Evolutionary conservation across 768 basidiomycete genomes (phyloP).

Genomic region (Termitomyces titanicus): DNA sequence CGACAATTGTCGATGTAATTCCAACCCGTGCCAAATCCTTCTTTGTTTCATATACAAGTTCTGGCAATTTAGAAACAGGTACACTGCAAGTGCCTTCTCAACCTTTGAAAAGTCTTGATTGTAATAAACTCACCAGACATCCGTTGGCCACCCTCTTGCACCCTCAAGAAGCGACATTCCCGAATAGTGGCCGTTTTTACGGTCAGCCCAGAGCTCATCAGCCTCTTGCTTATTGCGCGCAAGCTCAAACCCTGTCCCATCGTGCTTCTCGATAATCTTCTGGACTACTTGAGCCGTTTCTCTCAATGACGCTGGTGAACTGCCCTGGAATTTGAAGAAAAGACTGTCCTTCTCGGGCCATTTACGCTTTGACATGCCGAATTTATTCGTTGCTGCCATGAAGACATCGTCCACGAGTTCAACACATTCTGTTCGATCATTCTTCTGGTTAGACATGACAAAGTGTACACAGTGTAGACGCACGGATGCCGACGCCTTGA

Average conservation of each 20-base stretch:
- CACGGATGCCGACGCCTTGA: conserved; percentile 73
- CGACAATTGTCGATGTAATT: conserved; percentile 62
- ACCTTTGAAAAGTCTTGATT: background rate
- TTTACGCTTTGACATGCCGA: conserved; percentile 47
- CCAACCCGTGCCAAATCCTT: conserved; percentile 58
- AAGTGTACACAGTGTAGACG: conserved; percentile 21
- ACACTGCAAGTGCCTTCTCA: conserved; percentile 31
- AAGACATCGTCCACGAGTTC: conserved; percentile 76
- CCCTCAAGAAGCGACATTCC: conserved; percentile 56
- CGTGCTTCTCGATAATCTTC: conserved; percentile 56
- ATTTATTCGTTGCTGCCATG: conserved; percentile 60
- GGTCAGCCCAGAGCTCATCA: conserved; percentile 65
- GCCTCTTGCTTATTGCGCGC: conserved; percentile 66
- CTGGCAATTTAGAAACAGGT: conserved; percentile 60
- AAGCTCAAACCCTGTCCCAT: conserved; percentile 63
- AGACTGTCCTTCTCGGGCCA: conserved; percentile 68
- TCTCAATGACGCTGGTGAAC: conserved; percentile 50
- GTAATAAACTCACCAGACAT: conserved; percentile 55
- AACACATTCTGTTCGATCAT: conserved; percentile 58
- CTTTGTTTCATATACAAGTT: conserved; percentile 66
- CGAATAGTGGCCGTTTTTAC: conserved; percentile 63
- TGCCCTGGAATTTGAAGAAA: conserved; percentile 87
- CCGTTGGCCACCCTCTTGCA: conserved; percentile 62
- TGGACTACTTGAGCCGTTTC: conserved; percentile 61
- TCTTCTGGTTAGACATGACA: background rate